Conservation (phyloP, 179 eudicot genomes). For the Spinacia oleracea region DNA sequence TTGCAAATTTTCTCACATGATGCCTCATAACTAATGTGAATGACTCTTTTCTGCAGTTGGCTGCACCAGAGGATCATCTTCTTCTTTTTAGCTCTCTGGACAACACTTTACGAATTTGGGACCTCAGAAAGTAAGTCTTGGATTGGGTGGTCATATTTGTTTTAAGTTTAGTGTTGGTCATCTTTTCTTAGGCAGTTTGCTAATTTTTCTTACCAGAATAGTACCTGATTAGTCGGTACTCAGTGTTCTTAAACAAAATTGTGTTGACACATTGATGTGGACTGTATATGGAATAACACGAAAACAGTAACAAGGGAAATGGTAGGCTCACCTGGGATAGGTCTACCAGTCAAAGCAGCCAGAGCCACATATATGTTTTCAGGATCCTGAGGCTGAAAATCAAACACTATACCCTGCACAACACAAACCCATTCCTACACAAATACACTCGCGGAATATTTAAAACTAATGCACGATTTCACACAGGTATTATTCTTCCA, state of each 20-base stretch:
- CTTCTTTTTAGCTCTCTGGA: conserved; percentile 94
- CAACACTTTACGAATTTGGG: conserved; percentile 85
- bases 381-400: conserved; percentile 97
- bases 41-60: conserved; percentile 60
- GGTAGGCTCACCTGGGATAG: conserved; percentile 59
- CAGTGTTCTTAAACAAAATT: too few relatives aligned
- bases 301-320: background rate
- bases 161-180: conserved; percentile 31
- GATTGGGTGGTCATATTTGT: conserved; percentile 1
- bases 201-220: conserved; percentile 50
- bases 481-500: too few relatives aligned
- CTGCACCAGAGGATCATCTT: conserved; percentile 79
- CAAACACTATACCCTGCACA: conserved; percentile 61
- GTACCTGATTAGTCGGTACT: conserved; percentile 41
- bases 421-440: background rate
- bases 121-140: conserved; percentile 78
- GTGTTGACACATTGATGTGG: background rate
- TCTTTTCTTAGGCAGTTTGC: conserved; percentile 55
- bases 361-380: conserved; percentile 70
- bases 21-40: conserved; percentile 20
- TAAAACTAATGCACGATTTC: too few relatives aligned
- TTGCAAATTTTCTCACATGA: conserved; percentile 21
- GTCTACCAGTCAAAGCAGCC: conserved; percentile 65
- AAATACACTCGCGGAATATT: too few relatives aligned
- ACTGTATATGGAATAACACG: too few relatives aligned